Conservation (phyloP, 352 stramenopile species). For the Phytopythium boreale region DNA sequence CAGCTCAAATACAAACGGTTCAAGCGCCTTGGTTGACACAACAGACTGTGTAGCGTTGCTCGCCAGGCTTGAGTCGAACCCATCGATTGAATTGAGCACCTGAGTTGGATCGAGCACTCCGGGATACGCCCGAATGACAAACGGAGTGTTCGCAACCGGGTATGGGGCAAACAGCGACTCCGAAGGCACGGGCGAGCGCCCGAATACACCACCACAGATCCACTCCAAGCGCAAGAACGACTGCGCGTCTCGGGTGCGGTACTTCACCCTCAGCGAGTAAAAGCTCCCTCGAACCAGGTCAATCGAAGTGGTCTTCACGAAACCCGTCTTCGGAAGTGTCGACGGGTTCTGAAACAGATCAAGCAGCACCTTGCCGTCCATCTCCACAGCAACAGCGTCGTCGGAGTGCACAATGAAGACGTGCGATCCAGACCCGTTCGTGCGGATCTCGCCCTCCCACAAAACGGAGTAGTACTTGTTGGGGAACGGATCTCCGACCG, state of each 20-base stretch:
- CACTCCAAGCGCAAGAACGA: constrained; percentile 86
- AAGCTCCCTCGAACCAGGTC: constrained; percentile 41
- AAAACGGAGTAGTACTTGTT: constrained; percentile 76
- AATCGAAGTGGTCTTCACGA: constrained; percentile 19
- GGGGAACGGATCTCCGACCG: constrained; percentile 59
- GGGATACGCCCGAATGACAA: constrained; percentile 70
- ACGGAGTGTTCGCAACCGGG: constrained; percentile 45
- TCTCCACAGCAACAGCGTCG: constrained; percentile 65
- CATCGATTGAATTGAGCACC: constrained; percentile 61
- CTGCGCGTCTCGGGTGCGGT: constrained; percentile 75
- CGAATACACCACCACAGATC: constrained; percentile 39
- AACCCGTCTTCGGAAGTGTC: constrained; percentile 24
- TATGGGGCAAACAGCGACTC: constrained; percentile 37
- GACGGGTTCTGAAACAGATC: constrained; percentile 24
- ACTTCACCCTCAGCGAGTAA: constrained; percentile 82
- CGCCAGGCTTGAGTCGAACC: constrained; percentile 33
- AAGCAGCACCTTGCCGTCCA: constrained; percentile 73
- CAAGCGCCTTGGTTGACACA: constrained; percentile 36
- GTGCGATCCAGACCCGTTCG: constrained; percentile 52
- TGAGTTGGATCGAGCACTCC: constrained; percentile 56
- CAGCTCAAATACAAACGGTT: constrained; percentile 66
- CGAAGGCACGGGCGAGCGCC: constrained; percentile 14
- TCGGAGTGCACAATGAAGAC: constrained; percentile 82
- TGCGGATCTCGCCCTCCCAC: constrained; percentile 61
- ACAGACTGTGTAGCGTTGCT: constrained; percentile 14